A percentile compares a stretch with the other conserved stretches of the same genome.
Evolutionary conservation across 1,284 basidiomycete genomes (phyloP).

Genomic region (Trichosporon faecale): DNA sequence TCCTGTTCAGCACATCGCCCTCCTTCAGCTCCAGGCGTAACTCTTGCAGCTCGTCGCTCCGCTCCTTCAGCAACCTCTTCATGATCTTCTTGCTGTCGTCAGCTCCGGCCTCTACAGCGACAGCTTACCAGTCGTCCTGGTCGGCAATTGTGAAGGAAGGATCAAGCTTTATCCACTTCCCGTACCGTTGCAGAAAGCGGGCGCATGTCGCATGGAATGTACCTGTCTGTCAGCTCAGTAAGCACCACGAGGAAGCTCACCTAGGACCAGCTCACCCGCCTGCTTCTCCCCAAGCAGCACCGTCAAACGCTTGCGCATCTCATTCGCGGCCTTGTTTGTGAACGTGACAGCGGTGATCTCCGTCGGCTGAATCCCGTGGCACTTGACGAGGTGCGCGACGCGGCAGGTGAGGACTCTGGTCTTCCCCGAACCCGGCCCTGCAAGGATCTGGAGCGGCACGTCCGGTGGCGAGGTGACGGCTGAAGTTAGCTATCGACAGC

Average conservation of each 20-base stretch:
- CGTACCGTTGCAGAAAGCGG: conserved; percentile 65
- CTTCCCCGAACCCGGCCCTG: conserved; percentile 76
- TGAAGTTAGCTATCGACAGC: conserved; percentile 35
- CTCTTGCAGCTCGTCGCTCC: conserved; percentile 57
- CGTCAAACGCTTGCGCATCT: conserved; percentile 73
- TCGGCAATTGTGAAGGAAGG: conserved; percentile 81
- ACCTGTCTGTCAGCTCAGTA: conserved; percentile 55
- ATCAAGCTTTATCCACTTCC: conserved; percentile 61
- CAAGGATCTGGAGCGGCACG: conserved; percentile 73
- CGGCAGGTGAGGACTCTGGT: conserved; percentile 71
- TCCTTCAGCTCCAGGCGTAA: conserved; percentile 63
- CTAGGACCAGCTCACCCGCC: conserved; percentile 62
- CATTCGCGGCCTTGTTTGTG: conserved; percentile 84
- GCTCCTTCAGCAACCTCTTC: conserved; percentile 60
- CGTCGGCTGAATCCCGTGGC: conserved; percentile 59
- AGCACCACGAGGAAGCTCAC: conserved; percentile 37
- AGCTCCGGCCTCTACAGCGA: not conserved
- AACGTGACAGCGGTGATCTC: conserved; percentile 78
- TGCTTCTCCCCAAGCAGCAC: conserved; percentile 66
- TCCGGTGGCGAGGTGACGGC: conserved; percentile 66
- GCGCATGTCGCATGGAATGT: conserved; percentile 84
- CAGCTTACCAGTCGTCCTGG: conserved; percentile 69
- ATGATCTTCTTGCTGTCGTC: conserved; percentile 68
- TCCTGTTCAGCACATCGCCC: conserved; percentile 60
- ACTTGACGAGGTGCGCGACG: conserved; percentile 69